phyloP scores from a whole-genome alignment of 257 asterid species.

The Solanum chaucha region DNA sequence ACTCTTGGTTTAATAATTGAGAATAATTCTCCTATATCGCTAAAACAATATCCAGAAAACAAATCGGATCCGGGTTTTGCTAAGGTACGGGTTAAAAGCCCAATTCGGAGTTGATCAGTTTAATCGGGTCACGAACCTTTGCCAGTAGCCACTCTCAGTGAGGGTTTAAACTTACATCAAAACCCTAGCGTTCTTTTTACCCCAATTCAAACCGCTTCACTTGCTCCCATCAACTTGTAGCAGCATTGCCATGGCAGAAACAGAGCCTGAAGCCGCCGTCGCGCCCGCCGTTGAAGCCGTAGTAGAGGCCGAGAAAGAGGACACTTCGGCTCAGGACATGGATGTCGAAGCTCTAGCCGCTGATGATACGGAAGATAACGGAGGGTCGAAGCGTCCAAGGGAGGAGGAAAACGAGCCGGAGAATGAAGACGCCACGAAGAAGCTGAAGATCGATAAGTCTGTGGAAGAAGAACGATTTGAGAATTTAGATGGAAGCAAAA shows the following conservation, averaged over 20 bases:
- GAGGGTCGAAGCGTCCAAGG: constrained; percentile 42
- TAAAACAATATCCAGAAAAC: neutral
- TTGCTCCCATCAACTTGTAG: neutral
- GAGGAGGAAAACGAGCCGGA: constrained; percentile 27
- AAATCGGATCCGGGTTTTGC: neutral
- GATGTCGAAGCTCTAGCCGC: constrained; percentile 22
- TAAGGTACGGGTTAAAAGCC: neutral
- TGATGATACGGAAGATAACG: constrained; percentile 3
- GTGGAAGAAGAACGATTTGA: neutral
- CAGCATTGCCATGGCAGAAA: neutral
- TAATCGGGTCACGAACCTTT: neutral
- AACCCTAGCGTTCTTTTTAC: neutral
- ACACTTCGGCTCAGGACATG: constrained; percentile 10
- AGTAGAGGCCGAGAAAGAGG: neutral
- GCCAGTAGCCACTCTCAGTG: neutral
- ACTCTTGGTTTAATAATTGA: neutral
- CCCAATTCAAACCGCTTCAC: neutral
- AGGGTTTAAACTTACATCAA: neutral
- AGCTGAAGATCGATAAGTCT: constrained; percentile 29
- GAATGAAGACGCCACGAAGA: constrained; percentile 27
- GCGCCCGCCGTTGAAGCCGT: constrained; percentile 1
- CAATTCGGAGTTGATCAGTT: neutral
- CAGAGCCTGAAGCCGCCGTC: neutral
- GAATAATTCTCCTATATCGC: neutral
- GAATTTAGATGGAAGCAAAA: neutral